Conservation (phyloP, 257 asterid species). For the Fraxinus excelsior region DNA sequence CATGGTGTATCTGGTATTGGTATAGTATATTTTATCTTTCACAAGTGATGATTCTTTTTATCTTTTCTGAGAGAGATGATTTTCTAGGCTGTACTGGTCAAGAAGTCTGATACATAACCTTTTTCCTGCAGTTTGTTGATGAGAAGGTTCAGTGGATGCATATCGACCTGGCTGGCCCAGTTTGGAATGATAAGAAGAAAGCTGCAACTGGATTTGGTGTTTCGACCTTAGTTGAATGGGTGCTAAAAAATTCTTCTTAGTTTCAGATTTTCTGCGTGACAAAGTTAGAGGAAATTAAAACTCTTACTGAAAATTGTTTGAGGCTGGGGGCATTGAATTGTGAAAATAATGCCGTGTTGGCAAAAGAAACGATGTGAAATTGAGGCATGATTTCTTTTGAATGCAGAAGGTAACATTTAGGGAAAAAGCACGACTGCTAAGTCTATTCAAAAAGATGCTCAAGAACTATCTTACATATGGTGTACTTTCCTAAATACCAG, state of each 20-base stretch:
- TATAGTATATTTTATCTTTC: neutral
- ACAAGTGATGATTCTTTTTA: neutral
- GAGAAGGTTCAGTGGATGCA: constrained; percentile 99
- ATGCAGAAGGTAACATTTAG: neutral
- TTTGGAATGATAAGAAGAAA: constrained; percentile 85
- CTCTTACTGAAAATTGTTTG: neutral
- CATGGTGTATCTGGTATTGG: neutral
- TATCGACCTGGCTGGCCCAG: constrained; percentile 95
- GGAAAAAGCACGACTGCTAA: neutral
- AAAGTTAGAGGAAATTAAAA: neutral
- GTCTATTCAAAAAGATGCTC: no score
- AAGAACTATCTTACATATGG: no score
- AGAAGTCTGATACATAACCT: neutral
- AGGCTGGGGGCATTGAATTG: neutral
- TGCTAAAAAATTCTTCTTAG: constrained; percentile 70
- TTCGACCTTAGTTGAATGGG: constrained; percentile 91
- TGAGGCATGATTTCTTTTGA: neutral
- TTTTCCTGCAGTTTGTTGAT: constrained; percentile 74
- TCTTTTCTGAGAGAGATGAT: neutral
- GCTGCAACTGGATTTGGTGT: constrained; percentile 85
- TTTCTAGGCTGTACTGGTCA: neutral
- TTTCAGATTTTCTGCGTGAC: neutral
- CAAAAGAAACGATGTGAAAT: neutral
- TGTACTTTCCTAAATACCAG: no score
- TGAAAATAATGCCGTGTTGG: neutral